These are phyloP conservation scores for Sanghuangporus sanghuang DNA, from an alignment of 1,284 basidiomycete genomes.

Conservation along the genomic window DNA sequence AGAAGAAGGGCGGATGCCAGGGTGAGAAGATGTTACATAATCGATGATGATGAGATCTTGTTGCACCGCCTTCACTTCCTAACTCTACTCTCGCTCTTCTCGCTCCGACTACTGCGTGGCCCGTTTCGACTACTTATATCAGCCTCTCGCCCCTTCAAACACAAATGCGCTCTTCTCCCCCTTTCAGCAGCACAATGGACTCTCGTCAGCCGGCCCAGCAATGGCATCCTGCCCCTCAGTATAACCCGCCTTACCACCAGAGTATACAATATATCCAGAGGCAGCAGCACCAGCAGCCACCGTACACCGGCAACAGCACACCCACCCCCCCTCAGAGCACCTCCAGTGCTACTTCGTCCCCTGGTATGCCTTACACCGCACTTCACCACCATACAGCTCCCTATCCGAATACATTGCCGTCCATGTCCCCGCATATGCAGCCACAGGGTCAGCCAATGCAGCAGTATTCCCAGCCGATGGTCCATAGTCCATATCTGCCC, in stretches of 20 bases:
- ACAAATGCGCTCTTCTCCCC: background rate
- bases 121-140: background rate
- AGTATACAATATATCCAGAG: constrained; percentile 9
- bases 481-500: constrained; percentile 16
- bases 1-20: no score
- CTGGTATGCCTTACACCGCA: constrained; percentile 17
- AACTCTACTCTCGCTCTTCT: background rate
- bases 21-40: background rate
- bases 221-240: constrained; percentile 1
- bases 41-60: background rate
- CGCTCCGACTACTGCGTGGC: background rate
- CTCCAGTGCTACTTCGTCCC: constrained; percentile 6
- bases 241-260: constrained; percentile 4
- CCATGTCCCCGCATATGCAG: constrained; percentile 29
- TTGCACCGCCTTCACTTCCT: background rate
- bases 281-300: background rate
- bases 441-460: constrained; percentile 26
- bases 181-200: background rate
- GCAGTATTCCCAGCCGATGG: constrained; percentile 20
- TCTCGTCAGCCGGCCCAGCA: background rate
- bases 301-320: background rate
- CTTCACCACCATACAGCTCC: constrained; percentile 20
- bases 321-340: constrained; percentile 9
- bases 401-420: constrained; percentile 27
- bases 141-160: background rate